Evolutionary conservation across 495 filamentous ascomycete species (phyloP).

Genomic region (Talaromyces adpressus): DNA sequence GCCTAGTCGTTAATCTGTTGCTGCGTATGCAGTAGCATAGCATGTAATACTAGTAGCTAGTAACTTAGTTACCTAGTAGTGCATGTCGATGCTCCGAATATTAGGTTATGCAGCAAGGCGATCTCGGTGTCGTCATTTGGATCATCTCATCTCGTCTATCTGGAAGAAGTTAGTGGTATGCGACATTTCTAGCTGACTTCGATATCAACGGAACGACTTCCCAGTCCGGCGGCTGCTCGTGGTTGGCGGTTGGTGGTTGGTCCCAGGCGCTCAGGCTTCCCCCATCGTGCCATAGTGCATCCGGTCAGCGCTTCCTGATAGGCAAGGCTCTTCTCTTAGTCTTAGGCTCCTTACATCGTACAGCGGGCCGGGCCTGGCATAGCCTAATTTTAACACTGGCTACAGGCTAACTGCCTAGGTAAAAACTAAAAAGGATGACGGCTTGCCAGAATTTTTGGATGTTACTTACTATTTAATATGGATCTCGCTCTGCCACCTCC

Average conservation of each 20-base stretch:
- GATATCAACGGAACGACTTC: background rate
- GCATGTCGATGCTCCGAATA: background rate
- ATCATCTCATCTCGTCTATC: background rate
- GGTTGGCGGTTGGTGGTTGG: background rate
- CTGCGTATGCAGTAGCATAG: background rate
- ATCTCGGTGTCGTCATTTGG: background rate
- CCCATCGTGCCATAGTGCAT: too few relatives aligned
- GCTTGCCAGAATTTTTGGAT: background rate
- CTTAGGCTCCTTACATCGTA: constrained; percentile 1
- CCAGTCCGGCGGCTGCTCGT: background rate
- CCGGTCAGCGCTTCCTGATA: background rate
- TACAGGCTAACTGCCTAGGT: background rate
- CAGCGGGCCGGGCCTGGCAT: constrained; percentile 7
- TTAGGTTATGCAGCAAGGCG: background rate
- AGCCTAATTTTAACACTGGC: constrained; percentile 1
- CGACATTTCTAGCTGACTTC: background rate
- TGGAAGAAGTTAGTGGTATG: background rate
- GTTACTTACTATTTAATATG: background rate
- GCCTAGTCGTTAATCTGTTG: too few relatives aligned
- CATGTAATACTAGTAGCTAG: background rate
- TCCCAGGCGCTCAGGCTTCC: background rate
- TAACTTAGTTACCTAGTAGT: too few relatives aligned
- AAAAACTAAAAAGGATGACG: background rate
- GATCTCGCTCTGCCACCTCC: background rate
- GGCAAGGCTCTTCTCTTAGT: too few relatives aligned